These are phyloP conservation scores for Circinella umbellata DNA, from an alignment of 371 early-diverging fungal species.

Conservation along the genomic window DNA sequence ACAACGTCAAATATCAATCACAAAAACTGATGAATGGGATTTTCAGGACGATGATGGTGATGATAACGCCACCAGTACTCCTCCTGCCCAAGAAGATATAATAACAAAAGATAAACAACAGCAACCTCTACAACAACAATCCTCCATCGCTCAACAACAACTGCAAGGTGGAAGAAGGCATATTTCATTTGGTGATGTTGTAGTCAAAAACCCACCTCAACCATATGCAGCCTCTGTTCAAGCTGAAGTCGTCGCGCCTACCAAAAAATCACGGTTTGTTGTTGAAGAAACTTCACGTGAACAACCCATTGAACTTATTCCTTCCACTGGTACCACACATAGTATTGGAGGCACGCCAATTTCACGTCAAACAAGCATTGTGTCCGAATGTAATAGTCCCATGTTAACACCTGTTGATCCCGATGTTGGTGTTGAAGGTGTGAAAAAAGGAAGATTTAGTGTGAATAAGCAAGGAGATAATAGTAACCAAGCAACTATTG, in stretches of 20 bases:
- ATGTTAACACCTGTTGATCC: background rate
- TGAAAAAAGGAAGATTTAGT: conserved; percentile 14
- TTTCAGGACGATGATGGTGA: conserved; percentile 34
- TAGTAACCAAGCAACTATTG: background rate
- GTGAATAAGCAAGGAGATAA: conserved; percentile 10
- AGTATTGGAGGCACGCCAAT: background rate
- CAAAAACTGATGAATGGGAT: conserved; percentile 50
- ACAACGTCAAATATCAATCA: conserved; percentile 28
- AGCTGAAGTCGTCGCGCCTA: conserved; percentile 16
- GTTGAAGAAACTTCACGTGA: conserved; percentile 39
- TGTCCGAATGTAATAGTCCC: conserved; percentile 8
- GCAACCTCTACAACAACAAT: background rate
- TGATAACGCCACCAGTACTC: background rate
- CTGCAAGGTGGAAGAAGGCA: conserved; percentile 18
- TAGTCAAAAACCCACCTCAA: conserved; percentile 28
- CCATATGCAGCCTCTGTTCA: conserved; percentile 11
- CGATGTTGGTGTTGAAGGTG: background rate
- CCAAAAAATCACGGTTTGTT: conserved; percentile 50
- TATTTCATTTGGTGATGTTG: conserved; percentile 38
- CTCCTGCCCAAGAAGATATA: background rate
- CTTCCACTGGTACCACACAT: background rate
- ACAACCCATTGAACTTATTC: background rate
- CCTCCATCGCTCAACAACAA: too few species aligned
- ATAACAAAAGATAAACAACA: conserved; percentile 4
- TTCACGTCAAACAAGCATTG: background rate